Evolutionary conservation across 1,284 basidiomycete species (phyloP), one percentile per base, ranked within the genome.

Genomic region (Pisolithus thermaeus): DNA sequence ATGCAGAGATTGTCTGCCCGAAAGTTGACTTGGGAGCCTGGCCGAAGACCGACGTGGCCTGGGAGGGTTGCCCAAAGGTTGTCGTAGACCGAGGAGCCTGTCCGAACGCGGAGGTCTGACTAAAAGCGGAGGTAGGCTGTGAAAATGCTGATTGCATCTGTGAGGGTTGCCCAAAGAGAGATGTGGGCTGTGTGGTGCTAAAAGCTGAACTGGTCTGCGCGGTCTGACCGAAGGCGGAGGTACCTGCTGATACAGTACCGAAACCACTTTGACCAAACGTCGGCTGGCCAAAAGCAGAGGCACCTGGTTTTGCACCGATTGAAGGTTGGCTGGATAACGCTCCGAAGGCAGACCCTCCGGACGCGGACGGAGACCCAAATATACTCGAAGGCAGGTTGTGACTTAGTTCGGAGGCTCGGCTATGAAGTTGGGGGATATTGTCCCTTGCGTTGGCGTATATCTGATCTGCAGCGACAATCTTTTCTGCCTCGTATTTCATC

Each of bases 401-500:
- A 54, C 56, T 61, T 32, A 59, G 52, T 52, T 73, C 73, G 16
- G 68, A 56, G 1, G 85, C 84, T 55, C 79, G 75, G 12, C 82
- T 74, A 50, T 74, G 79, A 1, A 75, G 70, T 57, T 79, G 73
- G 47, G 64, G 63, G 4, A 76, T 55, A 56, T 83, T 82, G 18
- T 63, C 65, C 16, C 74, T 70, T 2, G 78, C 82, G 49, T 77
- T 79, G 61, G 75, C 53, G 49, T 68, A 70, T 18, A 61, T 54
- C 45, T 70, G 63, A 18, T 77, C 69, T 4, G 78, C 74, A 20
- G 65, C 63, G 14, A 67, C 55, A 27, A 69, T 74, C 52, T 68
- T 74, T 59, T 62, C 76, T 39, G 64, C 65, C 62, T 90, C 86
- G 56, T 83, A 85, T 58, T 74, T 73, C 45, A 74, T 59, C 81